Base-by-base conservation (phyloP, 2,329 filamentous ascomycete species). In the Cercospora zeina region DNA sequence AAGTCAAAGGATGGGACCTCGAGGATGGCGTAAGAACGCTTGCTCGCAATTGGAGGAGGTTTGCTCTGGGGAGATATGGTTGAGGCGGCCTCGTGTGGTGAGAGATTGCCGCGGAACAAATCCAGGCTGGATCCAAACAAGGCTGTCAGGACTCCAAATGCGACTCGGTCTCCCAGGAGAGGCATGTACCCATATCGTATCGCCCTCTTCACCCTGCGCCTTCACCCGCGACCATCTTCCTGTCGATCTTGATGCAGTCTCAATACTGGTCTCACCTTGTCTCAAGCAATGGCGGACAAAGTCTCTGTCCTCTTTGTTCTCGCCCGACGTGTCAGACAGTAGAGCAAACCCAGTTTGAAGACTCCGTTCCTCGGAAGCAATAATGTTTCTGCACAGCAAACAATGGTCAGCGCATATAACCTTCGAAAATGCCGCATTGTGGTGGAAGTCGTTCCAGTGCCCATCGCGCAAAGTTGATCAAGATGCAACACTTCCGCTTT, bases 1-100 rank as follows among this genome's bases (percentile, higher is more conserved):
- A 83, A 54, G 80, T 92, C 50, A 95, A 92, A 68, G 87, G 84
- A 1, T 97, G 95, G 93, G 74, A 76, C 0, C 74, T 96, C 61
- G 82, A 88, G 49, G 81, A 91, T 4, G 93, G 93, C 0, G 83
- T 91, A 1, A 78, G 76, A 69, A 82, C 76, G 60, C 79, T 97
- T 62, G 87, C 84, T 0, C 78, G 77, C 24, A 99, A 97, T 73
- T 97, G 91, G 84, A 82, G 82, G 58, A 80, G 82, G 3, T 97
- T 96, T 74, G 82, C 90, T 8, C 89, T 89, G 74, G 91, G 90
- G 1, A 24, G 55, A 19, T 27, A 5, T 19, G 13, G 11, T 6
- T 64, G 62, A 62, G 7, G 7, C 2, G 21, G n/a, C 33, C 1
- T 19, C 6, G 10, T 54, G 27, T 21, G 27, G 1, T 58, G n/a